Percentiles rank a stretch among this genome's conserved stretches.
Conservation (phyloP, 164 flowering plant species). For the Litsea cubeba region DNA sequence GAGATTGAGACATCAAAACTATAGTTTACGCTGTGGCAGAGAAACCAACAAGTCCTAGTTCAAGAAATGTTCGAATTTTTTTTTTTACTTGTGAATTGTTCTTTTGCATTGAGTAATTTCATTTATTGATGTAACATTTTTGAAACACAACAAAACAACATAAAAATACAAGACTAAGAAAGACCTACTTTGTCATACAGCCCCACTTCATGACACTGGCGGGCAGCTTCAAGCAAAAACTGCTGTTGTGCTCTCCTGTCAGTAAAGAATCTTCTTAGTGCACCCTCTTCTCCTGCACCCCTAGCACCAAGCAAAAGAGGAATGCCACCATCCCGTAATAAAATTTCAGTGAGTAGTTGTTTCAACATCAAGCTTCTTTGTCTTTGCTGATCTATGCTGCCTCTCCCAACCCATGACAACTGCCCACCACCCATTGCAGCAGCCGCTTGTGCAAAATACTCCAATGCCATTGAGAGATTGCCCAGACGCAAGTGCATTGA, state of each 20-base stretch:
- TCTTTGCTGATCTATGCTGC: constrained; percentile 74
- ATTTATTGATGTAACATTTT: no score
- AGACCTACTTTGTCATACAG: constrained; percentile 78
- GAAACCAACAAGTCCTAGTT: no score
- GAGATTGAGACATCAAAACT: no score
- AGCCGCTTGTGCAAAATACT: constrained; percentile 95
- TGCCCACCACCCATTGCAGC: constrained; percentile 95
- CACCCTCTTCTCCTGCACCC: constrained; percentile 95
- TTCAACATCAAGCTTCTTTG: constrained; percentile 79
- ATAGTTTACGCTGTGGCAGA: no score
- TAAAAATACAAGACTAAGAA: neutral
- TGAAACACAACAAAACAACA: neutral
- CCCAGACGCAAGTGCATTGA: constrained; percentile 63
- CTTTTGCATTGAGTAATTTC: no score
- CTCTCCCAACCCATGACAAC: constrained; percentile 77
- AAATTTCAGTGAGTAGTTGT: constrained; percentile 79
- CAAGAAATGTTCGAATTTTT: no score
- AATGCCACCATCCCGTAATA: constrained; percentile 80
- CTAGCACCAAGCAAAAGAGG: constrained; percentile 76
- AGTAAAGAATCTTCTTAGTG: constrained; percentile 60
- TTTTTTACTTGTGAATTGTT: no score
- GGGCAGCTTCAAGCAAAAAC: constrained; percentile 92
- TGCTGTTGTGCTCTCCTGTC: constrained; percentile 58
- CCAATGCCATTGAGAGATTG: constrained; percentile 65
- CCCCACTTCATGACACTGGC: constrained; percentile 84